phyloP scores from a whole-genome alignment of 108 stramenopile species.

The Nitzschia palea region DNA sequence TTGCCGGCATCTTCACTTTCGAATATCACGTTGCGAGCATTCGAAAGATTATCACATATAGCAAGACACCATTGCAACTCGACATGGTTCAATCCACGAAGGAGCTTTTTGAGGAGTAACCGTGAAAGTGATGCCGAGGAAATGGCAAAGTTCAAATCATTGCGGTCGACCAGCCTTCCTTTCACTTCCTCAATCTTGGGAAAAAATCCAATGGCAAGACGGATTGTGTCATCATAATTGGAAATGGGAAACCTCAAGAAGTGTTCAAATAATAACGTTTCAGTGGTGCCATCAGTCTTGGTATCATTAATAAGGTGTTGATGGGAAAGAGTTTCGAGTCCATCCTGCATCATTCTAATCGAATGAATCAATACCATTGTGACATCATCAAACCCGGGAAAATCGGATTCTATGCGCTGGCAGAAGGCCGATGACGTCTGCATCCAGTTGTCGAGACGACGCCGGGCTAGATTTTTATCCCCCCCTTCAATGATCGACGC shows the following conservation, averaged over 20 bases:
- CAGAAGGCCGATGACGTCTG: constrained; percentile 73
- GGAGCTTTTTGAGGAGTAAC: constrained; percentile 12
- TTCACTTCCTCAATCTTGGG: background rate
- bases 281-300: background rate
- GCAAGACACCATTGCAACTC: constrained; percentile 1
- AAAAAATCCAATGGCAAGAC: background rate
- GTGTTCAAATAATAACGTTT: constrained; percentile 1
- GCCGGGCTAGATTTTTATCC: background rate
- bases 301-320: background rate
- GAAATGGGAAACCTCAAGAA: constrained; percentile 27
- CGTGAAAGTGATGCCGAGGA: constrained; percentile 16
- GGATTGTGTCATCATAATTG: constrained; percentile 1
- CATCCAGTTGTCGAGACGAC: constrained; percentile 77
- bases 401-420: constrained; percentile 48
- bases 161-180: background rate
- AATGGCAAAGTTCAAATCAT: constrained; percentile 14
- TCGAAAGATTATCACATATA: constrained; percentile 3
- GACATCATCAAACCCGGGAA: constrained; percentile 79
- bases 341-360: constrained; percentile 67
- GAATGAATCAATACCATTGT: constrained; percentile 63
- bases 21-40: background rate
- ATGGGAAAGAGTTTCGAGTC: constrained; percentile 10
- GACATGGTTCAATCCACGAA: constrained; percentile 5
- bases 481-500: background rate
- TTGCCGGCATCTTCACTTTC: background rate